phyloP scores from a whole-genome alignment of 2,329 filamentous ascomycete species.

The Scleromitrula shiraiana region DNA sequence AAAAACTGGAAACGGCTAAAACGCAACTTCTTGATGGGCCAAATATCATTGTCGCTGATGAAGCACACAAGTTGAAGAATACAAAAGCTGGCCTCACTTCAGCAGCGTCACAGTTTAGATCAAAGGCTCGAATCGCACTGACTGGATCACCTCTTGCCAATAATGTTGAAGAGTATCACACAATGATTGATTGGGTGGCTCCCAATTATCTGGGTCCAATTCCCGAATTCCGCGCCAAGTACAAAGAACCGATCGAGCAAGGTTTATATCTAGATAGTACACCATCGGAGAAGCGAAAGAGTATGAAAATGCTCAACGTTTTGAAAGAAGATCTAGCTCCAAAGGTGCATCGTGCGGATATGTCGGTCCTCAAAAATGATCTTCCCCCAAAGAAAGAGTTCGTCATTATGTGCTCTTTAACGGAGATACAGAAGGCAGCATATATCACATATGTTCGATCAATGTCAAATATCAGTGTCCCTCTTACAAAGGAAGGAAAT shows the following conservation, averaged over 20 bases:
- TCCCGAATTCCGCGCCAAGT: constrained; percentile 62
- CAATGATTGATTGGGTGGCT: constrained; percentile 84
- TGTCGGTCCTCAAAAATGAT: constrained; percentile 55
- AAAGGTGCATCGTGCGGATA: constrained; percentile 70
- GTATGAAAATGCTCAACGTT: constrained; percentile 59
- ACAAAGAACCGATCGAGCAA: constrained; percentile 61
- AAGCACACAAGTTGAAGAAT: constrained; percentile 76
- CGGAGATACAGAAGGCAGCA: constrained; percentile 51
- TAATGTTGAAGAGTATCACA: constrained; percentile 72
- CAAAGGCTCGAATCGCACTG: constrained; percentile 68
- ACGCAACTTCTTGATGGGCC: constrained; percentile 50
- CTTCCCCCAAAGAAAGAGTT: constrained; percentile 76
- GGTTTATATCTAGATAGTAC: constrained; percentile 63
- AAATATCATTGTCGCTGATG: constrained; percentile 73
- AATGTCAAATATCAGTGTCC: constrained; percentile 24
- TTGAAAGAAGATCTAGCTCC: constrained; percentile 66
- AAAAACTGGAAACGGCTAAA: neutral
- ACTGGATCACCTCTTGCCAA: constrained; percentile 85
- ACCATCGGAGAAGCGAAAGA: constrained; percentile 44
- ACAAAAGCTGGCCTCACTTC: constrained; percentile 41
- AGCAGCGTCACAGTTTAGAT: constrained; percentile 52
- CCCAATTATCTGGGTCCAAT: constrained; percentile 66
- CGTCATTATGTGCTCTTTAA: constrained; percentile 66
- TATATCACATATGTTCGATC: constrained; percentile 48
- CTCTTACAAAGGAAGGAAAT: constrained; percentile 27